Conservation (phyloP, 139 green algal species). For the Zygnema circumcarinatum region DNA sequence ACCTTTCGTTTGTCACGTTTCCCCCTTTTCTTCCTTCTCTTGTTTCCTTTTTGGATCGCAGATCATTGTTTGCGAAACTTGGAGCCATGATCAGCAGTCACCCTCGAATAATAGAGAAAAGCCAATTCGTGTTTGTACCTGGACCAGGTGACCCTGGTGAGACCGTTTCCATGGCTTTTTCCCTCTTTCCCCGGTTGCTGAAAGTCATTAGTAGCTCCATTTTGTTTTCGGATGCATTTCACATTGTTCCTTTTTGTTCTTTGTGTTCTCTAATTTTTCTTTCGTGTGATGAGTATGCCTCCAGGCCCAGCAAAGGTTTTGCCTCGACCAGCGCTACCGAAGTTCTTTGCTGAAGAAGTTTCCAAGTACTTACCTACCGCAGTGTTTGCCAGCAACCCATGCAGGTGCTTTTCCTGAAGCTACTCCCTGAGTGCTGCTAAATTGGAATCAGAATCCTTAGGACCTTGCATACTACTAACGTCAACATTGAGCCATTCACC, state of each 20-base stretch:
- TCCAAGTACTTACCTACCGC: slow-evolving; percentile 67
- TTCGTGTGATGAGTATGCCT: slow-evolving; percentile 7
- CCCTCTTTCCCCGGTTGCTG: no score
- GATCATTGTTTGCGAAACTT: slow-evolving; percentile 75
- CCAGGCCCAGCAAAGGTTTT: slow-evolving; percentile 66
- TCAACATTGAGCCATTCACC: slow-evolving; percentile 3
- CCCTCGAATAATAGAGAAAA: slow-evolving; percentile 65
- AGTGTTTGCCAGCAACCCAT: slow-evolving; percentile 83
- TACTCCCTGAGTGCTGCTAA: no score
- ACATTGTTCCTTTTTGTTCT: background rate
- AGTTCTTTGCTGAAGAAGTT: slow-evolving; percentile 68
- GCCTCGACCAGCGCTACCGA: slow-evolving; percentile 76
- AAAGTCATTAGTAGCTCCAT: no score
- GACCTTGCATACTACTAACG: background rate
- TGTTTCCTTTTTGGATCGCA: background rate
- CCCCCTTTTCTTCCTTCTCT: background rate
- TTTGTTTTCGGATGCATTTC: background rate
- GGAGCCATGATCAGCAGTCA: slow-evolving; percentile 74
- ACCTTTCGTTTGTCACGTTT: background rate
- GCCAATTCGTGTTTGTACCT: slow-evolving; percentile 83
- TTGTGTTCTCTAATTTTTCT: background rate
- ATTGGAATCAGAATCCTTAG: no score
- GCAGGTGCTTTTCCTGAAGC: slow-evolving; percentile 65
- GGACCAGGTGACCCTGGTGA: slow-evolving; percentile 78
- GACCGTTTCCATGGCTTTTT: background rate